These are phyloP conservation scores for Pleurotus citrinopileatus DNA, from an alignment of 768 basidiomycete species.

Conservation along the genomic window DNA sequence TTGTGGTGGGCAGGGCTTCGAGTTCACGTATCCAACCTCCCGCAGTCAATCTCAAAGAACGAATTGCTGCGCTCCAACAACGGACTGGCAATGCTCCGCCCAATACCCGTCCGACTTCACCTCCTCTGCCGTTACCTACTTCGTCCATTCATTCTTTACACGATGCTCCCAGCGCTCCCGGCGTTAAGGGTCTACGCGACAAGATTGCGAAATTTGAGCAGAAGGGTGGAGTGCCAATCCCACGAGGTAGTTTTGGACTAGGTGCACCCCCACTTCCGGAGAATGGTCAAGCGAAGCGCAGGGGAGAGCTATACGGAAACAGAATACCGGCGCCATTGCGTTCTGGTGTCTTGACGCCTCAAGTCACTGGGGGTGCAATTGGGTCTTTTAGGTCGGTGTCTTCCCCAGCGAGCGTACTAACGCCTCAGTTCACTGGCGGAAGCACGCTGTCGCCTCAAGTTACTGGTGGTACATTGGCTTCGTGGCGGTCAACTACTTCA, in stretches of 20 bases:
- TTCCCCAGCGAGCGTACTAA: background rate
- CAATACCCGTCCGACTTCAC: slow-evolving; percentile 17
- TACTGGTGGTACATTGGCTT: slow-evolving; percentile 5
- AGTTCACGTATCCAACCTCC: slow-evolving; percentile 31
- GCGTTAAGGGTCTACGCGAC: slow-evolving; percentile 40
- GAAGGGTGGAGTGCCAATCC: slow-evolving; percentile 73
- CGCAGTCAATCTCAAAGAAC: slow-evolving; percentile 68
- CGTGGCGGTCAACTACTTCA: slow-evolving; percentile 10
- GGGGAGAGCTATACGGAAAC: slow-evolving; percentile 74
- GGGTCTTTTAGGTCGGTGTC: slow-evolving; percentile 12
- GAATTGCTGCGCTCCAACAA: slow-evolving; percentile 80
- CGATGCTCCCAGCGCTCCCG: slow-evolving; percentile 19
- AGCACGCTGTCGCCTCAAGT: slow-evolving; percentile 2
- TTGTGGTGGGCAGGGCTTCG: slow-evolving; percentile 10
- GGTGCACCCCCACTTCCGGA: slow-evolving; percentile 57
- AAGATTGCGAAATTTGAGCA: slow-evolving; percentile 81
- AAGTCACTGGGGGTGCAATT: slow-evolving; percentile 3
- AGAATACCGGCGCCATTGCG: slow-evolving; percentile 49
- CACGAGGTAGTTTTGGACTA: slow-evolving; percentile 71
- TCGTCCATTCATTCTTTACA: background rate
- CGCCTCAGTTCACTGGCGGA: background rate
- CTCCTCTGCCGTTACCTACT: slow-evolving; percentile 14
- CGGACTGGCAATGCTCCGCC: slow-evolving; percentile 30
- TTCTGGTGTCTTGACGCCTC: slow-evolving; percentile 8
- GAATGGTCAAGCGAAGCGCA: slow-evolving; percentile 44